Evolutionary conservation across 345 rosid genomes (phyloP), one percentile per base, ranked within the genome.

Genomic region (Turnera subulata): DNA sequence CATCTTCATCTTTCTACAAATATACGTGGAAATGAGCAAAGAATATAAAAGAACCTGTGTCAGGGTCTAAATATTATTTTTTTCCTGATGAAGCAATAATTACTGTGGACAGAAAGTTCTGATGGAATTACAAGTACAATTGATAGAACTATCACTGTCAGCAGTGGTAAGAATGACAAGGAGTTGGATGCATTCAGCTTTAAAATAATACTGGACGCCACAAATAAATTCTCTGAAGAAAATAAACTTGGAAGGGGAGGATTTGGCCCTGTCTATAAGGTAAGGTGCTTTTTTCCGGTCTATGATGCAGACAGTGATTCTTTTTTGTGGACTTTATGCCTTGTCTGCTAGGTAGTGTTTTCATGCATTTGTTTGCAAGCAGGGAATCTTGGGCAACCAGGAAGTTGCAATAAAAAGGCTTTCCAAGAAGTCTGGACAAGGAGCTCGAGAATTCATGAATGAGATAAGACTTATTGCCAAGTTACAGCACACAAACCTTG

Each of bases 381-480:
- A 48, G 52, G 52, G 52, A 6, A 48, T 5, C 8, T 48, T 48
- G 26, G 15, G 20, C 13, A 25, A 48, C 20, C 5, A 19, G 6
- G 52, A 48, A 22, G 24, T 48, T 5, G 52, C 52, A 10, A 14
- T 22, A 22, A 48, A 48, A 15, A 48, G 52, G 26, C 52, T 48
- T 22, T 48, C 52, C 20, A 48, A 22, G 16, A 48, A 20, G 10
- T 48, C 52, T 11, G 24, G 52, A 48, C 52, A 48, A 48, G 52
- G 52, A 48, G 14, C 13, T 3, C 25, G 8, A 5, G 52, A 48
- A 13, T 48, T 48, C 26, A 48, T 19, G 24, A 48, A 48, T 21
- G 52, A 48, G 24, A 25, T 22, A 5, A 48, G 11, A 1, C 23
- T 19, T 19, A 21, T 48, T 22, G 52, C 24, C 15, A 48, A 48